These are phyloP conservation scores for Phaeotremella skinneri DNA, from an alignment of 768 basidiomycete species.

Conservation along the genomic window DNA sequence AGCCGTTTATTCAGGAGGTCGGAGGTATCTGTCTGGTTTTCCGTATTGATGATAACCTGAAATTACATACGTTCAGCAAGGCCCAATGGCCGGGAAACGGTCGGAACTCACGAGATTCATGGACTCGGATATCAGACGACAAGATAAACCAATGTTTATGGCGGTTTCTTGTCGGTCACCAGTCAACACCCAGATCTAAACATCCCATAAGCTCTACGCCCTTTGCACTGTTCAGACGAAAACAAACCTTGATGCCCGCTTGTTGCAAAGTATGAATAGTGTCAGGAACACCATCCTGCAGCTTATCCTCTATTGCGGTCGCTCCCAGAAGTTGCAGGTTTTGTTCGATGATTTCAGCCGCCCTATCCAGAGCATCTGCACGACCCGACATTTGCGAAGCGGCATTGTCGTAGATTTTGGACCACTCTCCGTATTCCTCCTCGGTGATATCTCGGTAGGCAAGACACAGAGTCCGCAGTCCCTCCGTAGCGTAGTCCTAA, in stretches of 20 bases:
- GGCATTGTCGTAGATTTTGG: conserved; percentile 80
- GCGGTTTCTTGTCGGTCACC: conserved; percentile 99
- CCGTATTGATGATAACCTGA: conserved; percentile 80
- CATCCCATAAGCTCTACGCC: neutral
- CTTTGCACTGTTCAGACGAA: neutral
- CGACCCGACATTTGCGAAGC: conserved; percentile 88
- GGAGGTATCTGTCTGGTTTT: conserved; percentile 71
- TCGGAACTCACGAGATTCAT: conserved; percentile 87
- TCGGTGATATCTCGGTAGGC: conserved; percentile 89
- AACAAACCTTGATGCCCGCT: conserved; percentile 86
- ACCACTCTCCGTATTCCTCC: conserved; percentile 87
- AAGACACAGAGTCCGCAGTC: conserved; percentile 91
- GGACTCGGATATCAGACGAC: conserved; percentile 91
- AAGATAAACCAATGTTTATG: conserved; percentile 98
- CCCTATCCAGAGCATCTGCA: conserved; percentile 87
- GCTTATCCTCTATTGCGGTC: conserved; percentile 96
- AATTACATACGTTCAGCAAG: no score
- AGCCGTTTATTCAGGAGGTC: conserved; percentile 86
- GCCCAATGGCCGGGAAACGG: no score
- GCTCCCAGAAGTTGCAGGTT: conserved; percentile 90
- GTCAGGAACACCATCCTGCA: conserved; percentile 98
- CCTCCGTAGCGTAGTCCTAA: conserved; percentile 93
- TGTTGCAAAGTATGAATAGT: conserved; percentile 95
- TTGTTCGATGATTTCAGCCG: conserved; percentile 92
- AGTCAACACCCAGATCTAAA: conserved; percentile 91